These are phyloP conservation scores for Leucosporidium creatinivorum DNA, from an alignment of 768 basidiomycete species.

Conservation along the genomic window DNA sequence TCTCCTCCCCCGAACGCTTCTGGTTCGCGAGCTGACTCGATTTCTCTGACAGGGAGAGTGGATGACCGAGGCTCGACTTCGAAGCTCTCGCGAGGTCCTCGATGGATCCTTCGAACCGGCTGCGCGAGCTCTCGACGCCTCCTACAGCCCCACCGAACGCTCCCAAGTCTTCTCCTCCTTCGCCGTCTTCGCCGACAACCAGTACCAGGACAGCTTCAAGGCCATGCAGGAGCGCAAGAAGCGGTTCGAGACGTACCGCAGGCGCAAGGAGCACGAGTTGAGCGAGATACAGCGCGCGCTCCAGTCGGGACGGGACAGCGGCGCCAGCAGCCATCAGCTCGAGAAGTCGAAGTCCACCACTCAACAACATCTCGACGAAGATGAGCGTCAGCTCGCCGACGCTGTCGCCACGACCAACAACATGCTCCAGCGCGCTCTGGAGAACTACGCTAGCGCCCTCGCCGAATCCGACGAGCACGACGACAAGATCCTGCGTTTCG, in stretches of 20 bases:
- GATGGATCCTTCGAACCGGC: conserved; percentile 64
- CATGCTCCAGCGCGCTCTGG: conserved; percentile 67
- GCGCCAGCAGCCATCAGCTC: conserved; percentile 39
- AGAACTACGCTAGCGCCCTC: conserved; percentile 78
- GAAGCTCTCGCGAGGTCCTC: conserved; percentile 66
- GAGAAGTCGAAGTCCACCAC: conserved; percentile 47
- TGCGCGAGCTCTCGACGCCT: conserved; percentile 40
- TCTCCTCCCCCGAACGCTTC: neutral
- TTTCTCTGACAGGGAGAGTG: conserved; percentile 63
- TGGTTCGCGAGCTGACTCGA: neutral
- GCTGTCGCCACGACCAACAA: conserved; percentile 48
- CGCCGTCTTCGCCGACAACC: conserved; percentile 81
- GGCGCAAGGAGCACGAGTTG: conserved; percentile 68
- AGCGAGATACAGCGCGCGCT: conserved; percentile 40
- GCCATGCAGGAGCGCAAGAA: conserved; percentile 56
- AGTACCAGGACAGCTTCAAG: conserved; percentile 63
- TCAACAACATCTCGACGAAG: conserved; percentile 49
- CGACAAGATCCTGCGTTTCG: conserved; percentile 71
- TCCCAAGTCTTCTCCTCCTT: conserved; percentile 63
- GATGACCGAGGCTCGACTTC: conserved; percentile 77
- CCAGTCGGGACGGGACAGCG: conserved; percentile 31
- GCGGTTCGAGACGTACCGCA: conserved; percentile 62
- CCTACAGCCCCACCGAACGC: conserved; percentile 10
- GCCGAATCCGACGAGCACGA: conserved; percentile 64
- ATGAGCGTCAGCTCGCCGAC: conserved; percentile 48